Conservation (phyloP, 805 yeast genomes). For the Candida tallmaniae region DNA sequence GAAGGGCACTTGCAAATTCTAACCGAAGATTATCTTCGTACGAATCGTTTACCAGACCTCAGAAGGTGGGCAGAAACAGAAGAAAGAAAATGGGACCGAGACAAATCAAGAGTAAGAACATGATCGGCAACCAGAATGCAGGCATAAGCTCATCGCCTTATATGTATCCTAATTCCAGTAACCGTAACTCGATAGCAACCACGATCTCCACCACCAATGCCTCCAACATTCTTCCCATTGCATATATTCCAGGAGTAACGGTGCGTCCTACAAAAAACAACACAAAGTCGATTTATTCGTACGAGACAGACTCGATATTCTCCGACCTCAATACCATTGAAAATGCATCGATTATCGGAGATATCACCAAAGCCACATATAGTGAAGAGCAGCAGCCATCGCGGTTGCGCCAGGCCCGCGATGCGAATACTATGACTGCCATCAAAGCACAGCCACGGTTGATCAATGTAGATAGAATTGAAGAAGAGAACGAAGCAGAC, state of each 20-base stretch:
- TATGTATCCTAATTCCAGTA: slow-evolving; percentile 15
- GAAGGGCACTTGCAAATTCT: slow-evolving; percentile 3
- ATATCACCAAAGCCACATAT: slow-evolving; percentile 22
- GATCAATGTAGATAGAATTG: slow-evolving; percentile 50
- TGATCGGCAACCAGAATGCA: slow-evolving; percentile 7
- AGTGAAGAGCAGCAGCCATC: slow-evolving; percentile 7
- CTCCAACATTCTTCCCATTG: slow-evolving; percentile 84
- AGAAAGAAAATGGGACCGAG: slow-evolving; percentile 15
- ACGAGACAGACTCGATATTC: slow-evolving; percentile 39
- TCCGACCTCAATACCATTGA: slow-evolving; percentile 43
- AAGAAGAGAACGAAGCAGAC: slow-evolving; percentile 38
- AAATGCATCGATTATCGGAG: slow-evolving; percentile 45
- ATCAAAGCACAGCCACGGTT: slow-evolving; percentile 70
- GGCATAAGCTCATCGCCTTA: slow-evolving; percentile 10
- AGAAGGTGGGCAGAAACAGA: slow-evolving; percentile 13
- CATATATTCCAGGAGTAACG: slow-evolving; percentile 92
- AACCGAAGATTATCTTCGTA: slow-evolving; percentile 33
- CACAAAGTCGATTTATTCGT: slow-evolving; percentile 40
- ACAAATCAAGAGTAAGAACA: slow-evolving; percentile 10
- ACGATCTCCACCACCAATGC: slow-evolving; percentile 69
- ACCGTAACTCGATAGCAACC: slow-evolving; percentile 47
- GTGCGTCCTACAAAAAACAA: slow-evolving; percentile 47
- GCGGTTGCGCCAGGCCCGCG: slow-evolving; percentile 14
- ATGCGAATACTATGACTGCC: slow-evolving; percentile 56
- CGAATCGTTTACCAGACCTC: slow-evolving; percentile 42